Conservation (phyloP, 2,329 filamentous ascomycete species). For the Remersonia thermophila region DNA sequence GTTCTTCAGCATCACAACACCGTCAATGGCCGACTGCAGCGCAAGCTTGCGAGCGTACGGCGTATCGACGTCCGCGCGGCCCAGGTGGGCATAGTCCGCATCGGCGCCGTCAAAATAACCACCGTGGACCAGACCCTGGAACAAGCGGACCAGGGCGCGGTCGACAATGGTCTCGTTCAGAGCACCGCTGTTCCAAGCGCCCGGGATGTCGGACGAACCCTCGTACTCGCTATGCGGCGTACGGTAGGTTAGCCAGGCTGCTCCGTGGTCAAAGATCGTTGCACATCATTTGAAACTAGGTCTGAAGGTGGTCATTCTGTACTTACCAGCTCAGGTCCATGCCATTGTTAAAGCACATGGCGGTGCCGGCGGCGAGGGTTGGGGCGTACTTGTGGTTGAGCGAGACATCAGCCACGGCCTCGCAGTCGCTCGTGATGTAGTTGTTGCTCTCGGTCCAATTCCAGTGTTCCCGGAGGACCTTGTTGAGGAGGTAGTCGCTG, state of each 20-base stretch:
- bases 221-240: too few species aligned
- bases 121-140: slow-evolving; percentile 39
- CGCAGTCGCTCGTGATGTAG: slow-evolving; percentile 54
- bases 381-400: slow-evolving; percentile 13
- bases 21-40: slow-evolving; percentile 37
- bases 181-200: slow-evolving; percentile 9
- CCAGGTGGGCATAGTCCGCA: slow-evolving; percentile 34
- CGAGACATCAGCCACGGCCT: slow-evolving; percentile 30
- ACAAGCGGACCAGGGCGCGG: slow-evolving; percentile 37
- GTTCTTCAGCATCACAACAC: slow-evolving; percentile 41
- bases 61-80: slow-evolving; percentile 42
- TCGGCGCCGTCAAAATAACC: slow-evolving; percentile 44
- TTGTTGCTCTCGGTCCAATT: slow-evolving; percentile 48
- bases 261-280: too few species aligned
- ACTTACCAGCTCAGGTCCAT: slow-evolving; percentile 14
- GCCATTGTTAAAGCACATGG: slow-evolving; percentile 14
- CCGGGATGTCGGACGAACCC: slow-evolving; percentile 11
- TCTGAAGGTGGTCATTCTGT: too few species aligned
- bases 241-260: too few species aligned
- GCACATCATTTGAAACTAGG: too few species aligned
- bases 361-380: slow-evolving; percentile 12
- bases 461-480: slow-evolving; percentile 51
- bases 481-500: slow-evolving; percentile 46
- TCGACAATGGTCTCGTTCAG: slow-evolving; percentile 19
- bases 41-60: slow-evolving; percentile 42